These are phyloP conservation scores for Flaveria ramosissima DNA, from an alignment of 129 eudicot genomes.

Conservation along the genomic window DNA sequence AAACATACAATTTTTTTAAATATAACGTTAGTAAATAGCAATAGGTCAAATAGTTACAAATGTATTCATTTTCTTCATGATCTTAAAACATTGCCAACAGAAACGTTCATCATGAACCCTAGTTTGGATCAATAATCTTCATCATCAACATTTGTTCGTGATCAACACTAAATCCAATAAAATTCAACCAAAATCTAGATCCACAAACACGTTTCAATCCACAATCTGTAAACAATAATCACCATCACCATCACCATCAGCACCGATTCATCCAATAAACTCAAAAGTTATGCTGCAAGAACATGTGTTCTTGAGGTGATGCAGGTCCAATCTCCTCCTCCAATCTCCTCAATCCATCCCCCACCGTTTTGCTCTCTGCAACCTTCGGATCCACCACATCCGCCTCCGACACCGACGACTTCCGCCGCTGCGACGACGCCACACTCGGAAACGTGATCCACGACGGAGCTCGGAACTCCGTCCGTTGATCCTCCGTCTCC, in stretches of 20 bases:
- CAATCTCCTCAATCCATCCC: conserved; percentile 76
- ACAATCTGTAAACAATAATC: background rate
- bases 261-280: background rate
- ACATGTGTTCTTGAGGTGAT: conserved; percentile 81
- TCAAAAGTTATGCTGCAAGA: conserved; percentile 88
- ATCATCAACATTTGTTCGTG: conserved; percentile 9
- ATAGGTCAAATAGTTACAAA: no score
- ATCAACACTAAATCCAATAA: conserved; percentile 24
- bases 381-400: conserved; percentile 61
- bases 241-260: conserved; percentile 15
- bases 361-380: conserved; percentile 47
- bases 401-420: conserved; percentile 78
- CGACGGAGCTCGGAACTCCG: conserved; percentile 86
- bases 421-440: conserved; percentile 87
- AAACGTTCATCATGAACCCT: no score
- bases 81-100: no score
- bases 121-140: background rate
- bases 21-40: no score
- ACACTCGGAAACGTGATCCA: conserved; percentile 98
- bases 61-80: no score
- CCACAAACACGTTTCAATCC: conserved; percentile 26
- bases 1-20: no score
- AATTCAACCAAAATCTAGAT: conserved; percentile 32
- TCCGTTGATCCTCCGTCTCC: conserved; percentile 64
- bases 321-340: conserved; percentile 95